Evolutionary conservation across 495 filamentous ascomycete species (phyloP).

Genomic region (Penicillium subrubescens): DNA sequence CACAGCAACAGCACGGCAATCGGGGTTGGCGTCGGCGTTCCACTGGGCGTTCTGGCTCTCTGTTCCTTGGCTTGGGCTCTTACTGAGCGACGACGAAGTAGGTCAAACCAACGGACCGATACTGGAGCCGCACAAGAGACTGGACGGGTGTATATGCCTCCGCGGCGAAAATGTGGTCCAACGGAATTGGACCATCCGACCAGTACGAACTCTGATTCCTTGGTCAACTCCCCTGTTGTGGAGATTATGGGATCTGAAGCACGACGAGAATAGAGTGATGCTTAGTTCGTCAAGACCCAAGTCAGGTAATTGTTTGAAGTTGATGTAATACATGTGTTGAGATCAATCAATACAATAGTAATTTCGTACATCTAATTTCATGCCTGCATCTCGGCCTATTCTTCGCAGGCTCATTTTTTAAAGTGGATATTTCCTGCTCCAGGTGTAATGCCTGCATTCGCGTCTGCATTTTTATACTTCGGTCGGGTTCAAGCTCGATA

Average conservation of each 20-base stretch:
- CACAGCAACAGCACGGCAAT: neutral
- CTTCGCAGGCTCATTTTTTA: too few species aligned
- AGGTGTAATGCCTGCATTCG: too few species aligned
- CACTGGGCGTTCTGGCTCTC: neutral
- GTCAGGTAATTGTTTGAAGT: too few species aligned
- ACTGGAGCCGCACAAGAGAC: neutral
- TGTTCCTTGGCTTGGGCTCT: neutral
- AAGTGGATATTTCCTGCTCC: too few species aligned
- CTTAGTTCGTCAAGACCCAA: too few species aligned
- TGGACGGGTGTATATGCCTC: neutral
- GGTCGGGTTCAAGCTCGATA: too few species aligned
- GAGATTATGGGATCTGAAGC: constrained; percentile 6
- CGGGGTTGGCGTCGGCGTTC: constrained; percentile 1
- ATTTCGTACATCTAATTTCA: too few species aligned
- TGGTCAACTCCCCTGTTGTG: neutral
- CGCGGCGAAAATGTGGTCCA: neutral
- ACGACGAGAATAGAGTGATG: neutral
- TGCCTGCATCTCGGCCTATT: too few species aligned
- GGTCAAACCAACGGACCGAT: neutral
- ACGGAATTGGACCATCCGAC: constrained; percentile 5
- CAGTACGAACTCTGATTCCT: neutral
- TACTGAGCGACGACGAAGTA: neutral
- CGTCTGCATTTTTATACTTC: too few species aligned
- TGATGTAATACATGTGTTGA: too few species aligned
- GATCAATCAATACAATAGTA: too few species aligned